Conservation (phyloP, 768 basidiomycete genomes). For the Naganishia friedmannii region DNA sequence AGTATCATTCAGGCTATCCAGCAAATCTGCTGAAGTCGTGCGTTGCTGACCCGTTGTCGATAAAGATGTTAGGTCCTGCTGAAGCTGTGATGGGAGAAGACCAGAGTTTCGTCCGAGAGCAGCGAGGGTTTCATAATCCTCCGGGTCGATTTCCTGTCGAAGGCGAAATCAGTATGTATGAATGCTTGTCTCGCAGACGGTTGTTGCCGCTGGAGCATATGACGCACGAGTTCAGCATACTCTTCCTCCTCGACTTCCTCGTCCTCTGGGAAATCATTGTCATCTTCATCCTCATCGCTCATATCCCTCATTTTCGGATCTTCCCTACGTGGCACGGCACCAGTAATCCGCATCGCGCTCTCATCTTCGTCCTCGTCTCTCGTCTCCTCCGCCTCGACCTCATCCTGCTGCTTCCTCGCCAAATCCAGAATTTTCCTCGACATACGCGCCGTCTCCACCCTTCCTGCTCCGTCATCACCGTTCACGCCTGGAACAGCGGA, state of each 20-base stretch:
- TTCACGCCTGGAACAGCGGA: slow-evolving; percentile 55
- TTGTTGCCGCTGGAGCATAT: background rate
- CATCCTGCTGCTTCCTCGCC: slow-evolving; percentile 87
- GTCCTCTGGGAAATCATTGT: slow-evolving; percentile 43
- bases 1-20: slow-evolving; percentile 18
- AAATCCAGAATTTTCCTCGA: slow-evolving; percentile 86
- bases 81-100: slow-evolving; percentile 26
- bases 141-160: slow-evolving; percentile 72
- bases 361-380: slow-evolving; percentile 31
- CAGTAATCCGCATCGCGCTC: slow-evolving; percentile 46
- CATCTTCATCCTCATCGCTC: slow-evolving; percentile 35
- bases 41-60: slow-evolving; percentile 62
- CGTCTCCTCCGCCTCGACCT: slow-evolving; percentile 58
- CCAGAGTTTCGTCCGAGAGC: slow-evolving; percentile 37
- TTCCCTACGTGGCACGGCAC: slow-evolving; percentile 29
- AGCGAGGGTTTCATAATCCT: slow-evolving; percentile 81
- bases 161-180: background rate
- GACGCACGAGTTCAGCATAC: slow-evolving; percentile 56
- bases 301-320: slow-evolving; percentile 21
- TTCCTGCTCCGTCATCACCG: slow-evolving; percentile 58
- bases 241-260: slow-evolving; percentile 49
- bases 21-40: slow-evolving; percentile 8
- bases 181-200: no score
- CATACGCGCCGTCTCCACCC: slow-evolving; percentile 54
- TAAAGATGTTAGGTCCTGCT: slow-evolving; percentile 53